Percentiles rank a stretch among this genome's conserved stretches.
phyloP scores from a whole-genome alignment of 371 early-diverging fungal species.

The Amoeboaphelidium protococcarum region DNA sequence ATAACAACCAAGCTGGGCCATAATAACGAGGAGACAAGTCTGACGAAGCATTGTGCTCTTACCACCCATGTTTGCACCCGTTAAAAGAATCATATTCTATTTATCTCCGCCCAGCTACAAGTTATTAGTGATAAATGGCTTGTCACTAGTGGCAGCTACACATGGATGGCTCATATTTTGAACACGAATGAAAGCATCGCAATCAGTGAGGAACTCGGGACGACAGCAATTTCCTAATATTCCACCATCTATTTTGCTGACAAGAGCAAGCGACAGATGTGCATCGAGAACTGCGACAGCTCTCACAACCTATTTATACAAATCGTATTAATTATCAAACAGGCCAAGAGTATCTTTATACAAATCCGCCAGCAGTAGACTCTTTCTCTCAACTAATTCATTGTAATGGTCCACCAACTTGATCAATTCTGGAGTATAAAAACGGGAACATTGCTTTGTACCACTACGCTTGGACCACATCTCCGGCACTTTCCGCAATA shows the following conservation, averaged over 20 bases:
- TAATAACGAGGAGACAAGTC: conserved; percentile 83
- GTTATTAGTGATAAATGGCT: conserved; percentile 86
- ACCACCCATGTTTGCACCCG: conserved; percentile 95
- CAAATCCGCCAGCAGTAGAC: too few relatives aligned
- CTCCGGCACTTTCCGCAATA: too few relatives aligned
- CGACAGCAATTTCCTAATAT: conserved; percentile 52
- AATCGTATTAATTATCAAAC: conserved; percentile 43
- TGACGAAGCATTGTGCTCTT: conserved; percentile 92
- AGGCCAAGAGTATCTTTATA: too few relatives aligned
- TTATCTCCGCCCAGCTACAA: conserved; percentile 22
- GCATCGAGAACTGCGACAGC: conserved; percentile 32
- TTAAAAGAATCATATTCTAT: conserved; percentile 66
- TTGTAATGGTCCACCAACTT: conserved; percentile 35
- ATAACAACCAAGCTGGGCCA: conserved; percentile 95
- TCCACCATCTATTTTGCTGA: conserved; percentile 21
- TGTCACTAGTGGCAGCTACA: conserved; percentile 18
- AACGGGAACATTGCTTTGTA: conserved; percentile 57
- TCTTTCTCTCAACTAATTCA: too few relatives aligned
- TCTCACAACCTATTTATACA: conserved; percentile 31
- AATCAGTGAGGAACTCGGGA: conserved; percentile 36
- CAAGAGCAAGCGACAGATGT: neutral
- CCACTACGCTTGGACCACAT: conserved; percentile 48
- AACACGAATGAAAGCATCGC: conserved; percentile 35
- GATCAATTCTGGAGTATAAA: conserved; percentile 44
- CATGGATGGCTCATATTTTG: conserved; percentile 65